Conservation (phyloP, 192 early-diverging fungal genomes). For the Spizellomyces punctatus region DNA sequence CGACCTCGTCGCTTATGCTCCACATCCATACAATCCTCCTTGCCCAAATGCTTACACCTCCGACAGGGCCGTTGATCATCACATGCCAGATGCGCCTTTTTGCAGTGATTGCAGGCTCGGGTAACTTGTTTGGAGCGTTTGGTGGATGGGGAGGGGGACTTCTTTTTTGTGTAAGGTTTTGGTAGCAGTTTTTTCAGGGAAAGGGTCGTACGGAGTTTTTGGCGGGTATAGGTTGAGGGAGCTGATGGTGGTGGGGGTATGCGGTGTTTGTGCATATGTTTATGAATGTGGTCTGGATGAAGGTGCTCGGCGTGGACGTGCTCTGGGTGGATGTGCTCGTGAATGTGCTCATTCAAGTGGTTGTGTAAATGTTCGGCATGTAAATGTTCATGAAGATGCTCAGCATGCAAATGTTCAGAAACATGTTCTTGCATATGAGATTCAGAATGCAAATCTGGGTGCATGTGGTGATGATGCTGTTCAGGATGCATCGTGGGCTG, state of each 20-base stretch:
- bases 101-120: conserved; percentile 89
- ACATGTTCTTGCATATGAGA: too few species aligned
- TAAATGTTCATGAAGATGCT: neutral
- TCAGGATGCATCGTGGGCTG: too few species aligned
- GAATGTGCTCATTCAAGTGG: too few species aligned
- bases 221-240: neutral
- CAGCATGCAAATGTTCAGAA: neutral
- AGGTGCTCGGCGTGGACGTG: neutral
- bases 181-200: neutral
- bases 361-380: too few species aligned
- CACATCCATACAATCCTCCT: conserved; percentile 82
- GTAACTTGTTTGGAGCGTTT: conserved; percentile 66
- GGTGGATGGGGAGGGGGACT: neutral
- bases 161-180: too few species aligned
- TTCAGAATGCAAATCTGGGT: too few species aligned
- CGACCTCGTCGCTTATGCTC: conserved; percentile 87
- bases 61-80: conserved; percentile 81
- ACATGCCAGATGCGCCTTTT: conserved; percentile 84
- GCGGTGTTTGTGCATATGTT: neutral
- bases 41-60: conserved; percentile 72
- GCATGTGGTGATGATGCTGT: too few species aligned
- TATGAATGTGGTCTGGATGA: conserved; percentile 4
- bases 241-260: neutral
- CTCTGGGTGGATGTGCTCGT: too few species aligned
- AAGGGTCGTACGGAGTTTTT: neutral